phyloP scores from a whole-genome alignment of 495 filamentous ascomycete species.

The Penicillium coffeae region DNA sequence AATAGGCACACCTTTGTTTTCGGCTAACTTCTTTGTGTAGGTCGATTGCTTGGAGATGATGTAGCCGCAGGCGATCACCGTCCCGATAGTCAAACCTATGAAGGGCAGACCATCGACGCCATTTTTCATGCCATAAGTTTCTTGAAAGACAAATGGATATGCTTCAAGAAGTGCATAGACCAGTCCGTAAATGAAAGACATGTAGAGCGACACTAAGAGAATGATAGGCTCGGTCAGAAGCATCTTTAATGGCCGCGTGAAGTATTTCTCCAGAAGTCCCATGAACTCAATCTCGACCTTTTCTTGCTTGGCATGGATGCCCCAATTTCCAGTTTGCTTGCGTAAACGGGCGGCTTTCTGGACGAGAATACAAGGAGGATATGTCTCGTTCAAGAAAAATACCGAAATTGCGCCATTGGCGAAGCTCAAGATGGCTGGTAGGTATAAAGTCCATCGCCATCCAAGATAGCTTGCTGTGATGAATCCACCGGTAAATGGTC shows the following conservation, averaged over 20 bases:
- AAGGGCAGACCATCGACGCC: slow-evolving; percentile 37
- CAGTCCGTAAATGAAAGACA: slow-evolving; percentile 44
- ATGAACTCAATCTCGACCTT: slow-evolving; percentile 38
- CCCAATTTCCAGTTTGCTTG: slow-evolving; percentile 41
- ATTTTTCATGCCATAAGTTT: slow-evolving; percentile 32
- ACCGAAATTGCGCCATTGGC: slow-evolving; percentile 21
- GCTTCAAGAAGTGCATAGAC: slow-evolving; percentile 43
- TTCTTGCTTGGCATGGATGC: slow-evolving; percentile 47
- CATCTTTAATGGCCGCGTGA: slow-evolving; percentile 41
- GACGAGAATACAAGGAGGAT: slow-evolving; percentile 36
- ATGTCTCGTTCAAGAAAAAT: slow-evolving; percentile 35
- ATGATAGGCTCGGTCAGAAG: slow-evolving; percentile 45
- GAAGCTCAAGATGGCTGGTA: slow-evolving; percentile 38
- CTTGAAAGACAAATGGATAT: slow-evolving; percentile 41
- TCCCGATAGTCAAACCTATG: slow-evolving; percentile 35
- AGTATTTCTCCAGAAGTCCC: slow-evolving; percentile 38
- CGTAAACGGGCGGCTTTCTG: slow-evolving; percentile 37
- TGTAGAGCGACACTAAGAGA: slow-evolving; percentile 43
- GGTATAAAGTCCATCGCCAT: slow-evolving; percentile 48
- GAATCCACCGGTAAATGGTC: slow-evolving; percentile 48
- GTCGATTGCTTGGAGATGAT: slow-evolving; percentile 26
- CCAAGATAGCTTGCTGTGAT: slow-evolving; percentile 36
- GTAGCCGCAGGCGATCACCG: slow-evolving; percentile 24
- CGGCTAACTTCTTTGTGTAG: slow-evolving; percentile 28
- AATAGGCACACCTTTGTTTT: slow-evolving; percentile 29